phyloP scores from a whole-genome alignment of 192 early-diverging fungal species.

The Coemansia brasiliensis region DNA sequence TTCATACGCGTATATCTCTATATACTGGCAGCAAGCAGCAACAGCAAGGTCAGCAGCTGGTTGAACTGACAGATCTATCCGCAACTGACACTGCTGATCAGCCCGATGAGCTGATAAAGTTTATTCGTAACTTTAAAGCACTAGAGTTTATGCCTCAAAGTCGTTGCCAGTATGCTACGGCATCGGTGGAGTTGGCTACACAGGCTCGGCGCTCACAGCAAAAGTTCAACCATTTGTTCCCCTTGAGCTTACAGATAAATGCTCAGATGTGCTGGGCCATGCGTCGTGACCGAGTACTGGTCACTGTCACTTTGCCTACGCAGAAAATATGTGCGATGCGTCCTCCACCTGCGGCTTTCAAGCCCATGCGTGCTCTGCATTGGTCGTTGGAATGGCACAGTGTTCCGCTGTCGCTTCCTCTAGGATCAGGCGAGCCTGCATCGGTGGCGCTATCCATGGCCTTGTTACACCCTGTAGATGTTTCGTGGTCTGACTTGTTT shows the following conservation, averaged over 20 bases:
- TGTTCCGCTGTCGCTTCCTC: conserved; percentile 28
- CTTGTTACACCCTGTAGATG: conserved; percentile 12
- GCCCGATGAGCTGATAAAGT: conserved; percentile 1
- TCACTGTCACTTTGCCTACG: conserved; percentile 26
- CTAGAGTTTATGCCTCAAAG: conserved; percentile 17
- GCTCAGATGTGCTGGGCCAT: conserved; percentile 24
- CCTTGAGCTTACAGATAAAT: conserved; percentile 19
- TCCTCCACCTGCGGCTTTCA: conserved; percentile 11
- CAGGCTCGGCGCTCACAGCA: not conserved
- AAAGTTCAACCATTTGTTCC: conserved; percentile 49
- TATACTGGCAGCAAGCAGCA: too few relatives aligned
- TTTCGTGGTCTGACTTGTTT: conserved; percentile 38
- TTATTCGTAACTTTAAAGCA: conserved; percentile 24
- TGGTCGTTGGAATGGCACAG: conserved; percentile 36
- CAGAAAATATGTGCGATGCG: conserved; percentile 6
- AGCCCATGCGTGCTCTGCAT: conserved; percentile 20
- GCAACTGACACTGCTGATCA: too few relatives aligned
- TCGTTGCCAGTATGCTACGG: conserved; percentile 20
- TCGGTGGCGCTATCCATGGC: conserved; percentile 17
- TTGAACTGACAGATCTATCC: too few relatives aligned
- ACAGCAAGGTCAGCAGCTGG: too few relatives aligned
- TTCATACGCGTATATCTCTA: conserved; percentile 13
- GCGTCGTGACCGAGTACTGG: conserved; percentile 14
- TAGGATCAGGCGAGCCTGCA: conserved; percentile 43
- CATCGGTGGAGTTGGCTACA: not conserved